A percentile compares a stretch with the other conserved stretches of the same genome.
phyloP scores from a whole-genome alignment of 345 rosid genomes.

The Trapa incisa region DNA sequence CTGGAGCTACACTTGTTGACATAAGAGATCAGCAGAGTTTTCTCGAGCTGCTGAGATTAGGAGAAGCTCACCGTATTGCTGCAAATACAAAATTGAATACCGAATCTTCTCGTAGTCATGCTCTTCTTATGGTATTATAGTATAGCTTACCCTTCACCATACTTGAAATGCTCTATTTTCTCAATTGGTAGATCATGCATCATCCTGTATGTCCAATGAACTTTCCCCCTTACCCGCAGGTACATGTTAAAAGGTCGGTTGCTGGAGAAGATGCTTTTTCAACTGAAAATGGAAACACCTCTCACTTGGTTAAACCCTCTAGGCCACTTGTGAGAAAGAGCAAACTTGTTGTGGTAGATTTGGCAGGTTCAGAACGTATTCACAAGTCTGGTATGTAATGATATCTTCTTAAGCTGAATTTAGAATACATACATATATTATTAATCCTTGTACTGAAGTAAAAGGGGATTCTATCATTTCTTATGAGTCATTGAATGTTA shows the following conservation, averaged over 20 bases:
- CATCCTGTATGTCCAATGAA: slow-evolving; percentile 6
- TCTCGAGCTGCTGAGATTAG: slow-evolving; percentile 63
- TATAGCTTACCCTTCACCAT: slow-evolving; percentile 3
- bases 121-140: slow-evolving; percentile 74
- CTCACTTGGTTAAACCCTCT: slow-evolving; percentile 56
- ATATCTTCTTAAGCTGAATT: neutral
- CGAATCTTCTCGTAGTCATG: slow-evolving; percentile 98
- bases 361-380: slow-evolving; percentile 98
- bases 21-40: slow-evolving; percentile 70
- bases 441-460: neutral
- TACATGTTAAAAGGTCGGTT: slow-evolving; percentile 73
- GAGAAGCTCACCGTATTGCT: slow-evolving; percentile 89
- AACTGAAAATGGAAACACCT: slow-evolving; percentile 38
- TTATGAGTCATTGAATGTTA: neutral
- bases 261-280: slow-evolving; percentile 45
- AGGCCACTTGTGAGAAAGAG: slow-evolving; percentile 74
- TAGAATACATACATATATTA: too few relatives aligned
- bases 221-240: slow-evolving; percentile 28
- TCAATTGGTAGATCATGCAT: slow-evolving; percentile 6
- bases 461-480: neutral
- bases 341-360: slow-evolving; percentile 87
- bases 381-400: slow-evolving; percentile 69
- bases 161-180: slow-evolving; percentile 2
- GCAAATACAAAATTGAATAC: slow-evolving; percentile 92
- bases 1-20: slow-evolving; percentile 72